Conservation (phyloP, 2,329 filamentous ascomycete genomes). For the Fusarium algeriense region DNA sequence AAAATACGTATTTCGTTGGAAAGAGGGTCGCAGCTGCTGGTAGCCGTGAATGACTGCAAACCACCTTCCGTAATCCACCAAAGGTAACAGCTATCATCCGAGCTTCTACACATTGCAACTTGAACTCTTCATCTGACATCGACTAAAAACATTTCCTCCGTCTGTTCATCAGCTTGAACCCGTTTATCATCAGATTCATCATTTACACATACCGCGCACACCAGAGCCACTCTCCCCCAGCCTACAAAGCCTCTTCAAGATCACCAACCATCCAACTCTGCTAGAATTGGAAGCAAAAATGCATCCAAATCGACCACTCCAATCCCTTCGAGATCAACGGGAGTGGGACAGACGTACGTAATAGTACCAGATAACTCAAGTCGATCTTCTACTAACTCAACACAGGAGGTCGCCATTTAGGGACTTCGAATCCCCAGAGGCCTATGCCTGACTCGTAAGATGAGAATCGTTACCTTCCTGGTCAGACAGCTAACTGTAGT, state of each 20-base stretch:
- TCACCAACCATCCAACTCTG: not conserved
- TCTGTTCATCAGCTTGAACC: not conserved
- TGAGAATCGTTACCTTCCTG: too few relatives aligned
- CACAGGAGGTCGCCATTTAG: not conserved
- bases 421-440: too few relatives aligned
- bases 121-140: not conserved
- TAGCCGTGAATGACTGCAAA: accelerated
- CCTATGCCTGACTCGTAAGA: too few relatives aligned
- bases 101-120: too few relatives aligned
- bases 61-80: not conserved
- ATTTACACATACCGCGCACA: not conserved
- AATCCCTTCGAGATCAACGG: too few relatives aligned
- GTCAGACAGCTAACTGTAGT: too few relatives aligned
- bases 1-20: too few relatives aligned
- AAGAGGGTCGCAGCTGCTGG: too few relatives aligned
- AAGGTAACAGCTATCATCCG: not conserved
- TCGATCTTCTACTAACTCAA: not conserved
- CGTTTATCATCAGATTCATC: not conserved
- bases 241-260: not conserved
- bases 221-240: not conserved
- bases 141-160: not conserved
- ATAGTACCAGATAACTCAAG: not conserved
- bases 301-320: too few relatives aligned
- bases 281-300: not conserved
- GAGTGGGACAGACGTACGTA: not conserved